Evolutionary conservation across 352 stramenopile species (phyloP), one percentile per base, ranked within the genome.

Genomic region (Globisporangium acanthophoron): DNA sequence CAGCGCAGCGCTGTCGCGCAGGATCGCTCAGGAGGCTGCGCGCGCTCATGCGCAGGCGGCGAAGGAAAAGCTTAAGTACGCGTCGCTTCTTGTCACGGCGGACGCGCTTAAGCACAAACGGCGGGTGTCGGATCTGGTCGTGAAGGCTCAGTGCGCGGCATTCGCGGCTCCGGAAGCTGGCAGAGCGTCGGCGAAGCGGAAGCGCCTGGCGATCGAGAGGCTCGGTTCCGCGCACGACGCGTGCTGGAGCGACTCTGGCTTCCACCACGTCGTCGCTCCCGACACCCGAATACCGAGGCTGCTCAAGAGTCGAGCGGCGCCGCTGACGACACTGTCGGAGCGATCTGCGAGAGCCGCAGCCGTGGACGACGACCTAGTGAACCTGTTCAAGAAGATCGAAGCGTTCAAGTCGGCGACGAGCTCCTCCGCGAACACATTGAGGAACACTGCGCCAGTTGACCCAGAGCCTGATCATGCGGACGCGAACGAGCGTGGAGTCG

Each of bases 91-190:
- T n/a, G 64, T 71, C 3, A 52, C 67, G 21, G 69, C 67, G 2
- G 65, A 84, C 5, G 61, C 63, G n/a, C 65, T 85, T 49, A 49
- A 64, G 47, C 82, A 90, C n/a, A 70, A 83, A 41, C 80, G 88
- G 44, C 80, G 77, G 20, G 70, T 90, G 3, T 72, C 76, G 0
- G 73, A 88, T 50, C 31, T 74, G 3, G 78, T 92, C 16, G 73
- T 88, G 8, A 65, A 82, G 35, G 66, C 71, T 16, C 81, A 92
- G 50, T 88, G 77, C 44, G 67, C 69, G 8, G 70, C 82, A 7
- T 74, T 92, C 65, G 70, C 77, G 16, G 65, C 61, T 2, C 64
- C 74, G 3, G 56, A 69, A 16, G 70, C 59, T 1, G 55, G 51
- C 6, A 44, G 59, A 45, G 62, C 66, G 56, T 56, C 73, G 54